Evolutionary conservation across 306 rosid genomes (phyloP).

Genomic region (Macrotyloma uniflorum): DNA sequence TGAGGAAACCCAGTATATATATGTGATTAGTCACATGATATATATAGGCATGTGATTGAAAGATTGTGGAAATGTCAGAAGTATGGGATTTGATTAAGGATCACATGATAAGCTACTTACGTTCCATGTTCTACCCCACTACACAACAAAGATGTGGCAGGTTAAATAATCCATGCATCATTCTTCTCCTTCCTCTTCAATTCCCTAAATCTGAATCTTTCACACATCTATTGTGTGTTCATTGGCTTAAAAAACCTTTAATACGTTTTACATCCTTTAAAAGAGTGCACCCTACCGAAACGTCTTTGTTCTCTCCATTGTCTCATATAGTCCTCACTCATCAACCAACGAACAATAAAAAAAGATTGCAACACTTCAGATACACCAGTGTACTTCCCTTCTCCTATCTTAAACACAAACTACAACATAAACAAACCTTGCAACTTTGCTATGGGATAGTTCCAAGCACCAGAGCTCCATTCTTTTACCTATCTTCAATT

Average conservation of each 20-base stretch:
- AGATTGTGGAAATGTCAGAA: constrained; percentile 52
- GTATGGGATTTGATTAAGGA: constrained; percentile 47
- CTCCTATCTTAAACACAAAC: constrained; percentile 17
- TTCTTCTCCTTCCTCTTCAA: constrained; percentile 25
- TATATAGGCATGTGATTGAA: constrained; percentile 43
- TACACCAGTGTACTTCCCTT: background rate
- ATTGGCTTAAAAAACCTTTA: constrained; percentile 19
- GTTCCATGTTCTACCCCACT: constrained; percentile 54
- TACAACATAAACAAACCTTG: constrained; percentile 36
- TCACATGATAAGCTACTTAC: constrained; percentile 72
- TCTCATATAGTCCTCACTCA: constrained; percentile 11
- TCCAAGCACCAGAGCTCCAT: constrained; percentile 26
- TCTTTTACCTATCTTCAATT: constrained; percentile 15
- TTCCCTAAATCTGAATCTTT: constrained; percentile 46
- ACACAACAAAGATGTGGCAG: constrained; percentile 48
- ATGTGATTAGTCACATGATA: constrained; percentile 70
- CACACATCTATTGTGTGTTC: constrained; percentile 23
- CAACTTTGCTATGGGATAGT: constrained; percentile 37
- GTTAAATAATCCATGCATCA: constrained; percentile 31
- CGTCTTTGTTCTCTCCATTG: background rate
- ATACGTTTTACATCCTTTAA: constrained; percentile 22
- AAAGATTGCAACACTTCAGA: constrained; percentile 32
- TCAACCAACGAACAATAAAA: constrained; percentile 2
- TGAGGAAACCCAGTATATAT: constrained; percentile 48
- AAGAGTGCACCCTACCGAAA: background rate